A percentile compares a stretch with the other conserved stretches of the same genome.
phyloP scores from a whole-genome alignment of 2,329 filamentous ascomycete species.

The Stachybotrys elegans region DNA sequence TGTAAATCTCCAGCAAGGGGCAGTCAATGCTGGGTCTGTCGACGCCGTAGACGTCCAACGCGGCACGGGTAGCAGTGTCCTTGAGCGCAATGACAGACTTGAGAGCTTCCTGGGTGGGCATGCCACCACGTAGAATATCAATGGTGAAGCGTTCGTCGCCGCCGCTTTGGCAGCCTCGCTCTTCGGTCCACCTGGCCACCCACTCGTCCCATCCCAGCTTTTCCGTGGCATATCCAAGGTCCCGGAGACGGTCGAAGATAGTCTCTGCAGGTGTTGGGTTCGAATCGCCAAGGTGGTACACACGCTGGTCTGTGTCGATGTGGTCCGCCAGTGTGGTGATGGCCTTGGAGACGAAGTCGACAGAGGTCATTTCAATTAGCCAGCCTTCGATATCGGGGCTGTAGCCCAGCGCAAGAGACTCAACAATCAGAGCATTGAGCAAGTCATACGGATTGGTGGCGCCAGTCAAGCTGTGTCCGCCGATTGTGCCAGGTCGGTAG shows the following conservation, averaged over 20 bases:
- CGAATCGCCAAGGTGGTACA: constrained; percentile 73
- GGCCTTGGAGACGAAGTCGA: constrained; percentile 73
- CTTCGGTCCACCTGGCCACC: constrained; percentile 68
- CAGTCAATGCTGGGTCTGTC: constrained; percentile 64
- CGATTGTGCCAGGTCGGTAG: constrained; percentile 71
- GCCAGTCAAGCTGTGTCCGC: constrained; percentile 69
- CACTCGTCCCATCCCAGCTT: constrained; percentile 66
- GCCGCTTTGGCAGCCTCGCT: constrained; percentile 57
- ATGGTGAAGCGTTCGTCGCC: constrained; percentile 71
- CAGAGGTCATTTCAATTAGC: constrained; percentile 79
- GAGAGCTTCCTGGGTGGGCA: constrained; percentile 70
- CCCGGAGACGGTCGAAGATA: constrained; percentile 59
- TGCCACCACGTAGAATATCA: constrained; percentile 74
- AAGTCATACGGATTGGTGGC: constrained; percentile 76
- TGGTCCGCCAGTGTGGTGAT: constrained; percentile 67
- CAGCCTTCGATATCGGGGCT: constrained; percentile 68
- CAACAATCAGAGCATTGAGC: constrained; percentile 69
- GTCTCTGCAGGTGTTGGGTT: constrained; percentile 60
- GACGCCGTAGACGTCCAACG: constrained; percentile 46
- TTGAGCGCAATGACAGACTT: constrained; percentile 68
- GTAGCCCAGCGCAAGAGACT: constrained; percentile 68
- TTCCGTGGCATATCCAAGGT: constrained; percentile 67
- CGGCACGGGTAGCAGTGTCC: constrained; percentile 61
- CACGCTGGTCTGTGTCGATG: constrained; percentile 52
- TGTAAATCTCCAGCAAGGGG: constrained; percentile 69